Evolutionary conservation across 164 flowering plant genomes (phyloP).

Genomic region (Nymphaea colorata): DNA sequence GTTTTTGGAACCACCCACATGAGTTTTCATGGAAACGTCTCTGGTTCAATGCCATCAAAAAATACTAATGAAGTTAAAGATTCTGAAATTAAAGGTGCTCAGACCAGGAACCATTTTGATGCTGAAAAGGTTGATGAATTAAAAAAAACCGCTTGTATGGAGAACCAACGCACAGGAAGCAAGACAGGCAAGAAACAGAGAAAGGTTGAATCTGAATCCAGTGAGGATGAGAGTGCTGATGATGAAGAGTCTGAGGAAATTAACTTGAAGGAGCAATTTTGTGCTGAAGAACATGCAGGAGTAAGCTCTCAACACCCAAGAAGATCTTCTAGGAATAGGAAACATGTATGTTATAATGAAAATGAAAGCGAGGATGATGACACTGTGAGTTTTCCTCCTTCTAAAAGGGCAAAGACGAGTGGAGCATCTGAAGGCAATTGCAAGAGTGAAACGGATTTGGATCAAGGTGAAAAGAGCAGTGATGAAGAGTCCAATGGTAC

Average conservation of each 20-base stretch:
- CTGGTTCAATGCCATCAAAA: background rate
- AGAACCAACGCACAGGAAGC: background rate
- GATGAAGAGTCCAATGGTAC: constrained; percentile 1
- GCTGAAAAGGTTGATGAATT: background rate
- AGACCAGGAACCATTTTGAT: background rate
- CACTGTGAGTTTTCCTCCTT: constrained; percentile 3
- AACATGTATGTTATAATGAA: constrained; percentile 41
- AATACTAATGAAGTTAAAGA: background rate
- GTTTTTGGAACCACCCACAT: background rate
- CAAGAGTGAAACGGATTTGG: background rate
- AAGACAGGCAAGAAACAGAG: background rate
- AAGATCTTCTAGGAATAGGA: constrained; percentile 35
- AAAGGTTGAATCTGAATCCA: background rate
- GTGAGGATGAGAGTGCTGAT: background rate
- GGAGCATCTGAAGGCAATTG: constrained; percentile 7
- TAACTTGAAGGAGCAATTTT: background rate
- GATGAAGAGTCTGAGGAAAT: background rate
- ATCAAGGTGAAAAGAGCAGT: constrained; percentile 6
- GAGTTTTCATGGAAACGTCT: background rate
- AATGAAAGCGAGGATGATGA: constrained; percentile 30
- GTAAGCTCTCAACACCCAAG: constrained; percentile 14
- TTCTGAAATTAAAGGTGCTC: background rate
- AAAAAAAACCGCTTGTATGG: background rate
- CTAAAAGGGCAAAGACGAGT: constrained; percentile 19
- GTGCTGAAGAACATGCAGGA: constrained; percentile 1